These are phyloP conservation scores for Physcomitrellopsis africana DNA, from an alignment of 225 moss, liverwort and hornwort genomes.

Conservation along the genomic window DNA sequence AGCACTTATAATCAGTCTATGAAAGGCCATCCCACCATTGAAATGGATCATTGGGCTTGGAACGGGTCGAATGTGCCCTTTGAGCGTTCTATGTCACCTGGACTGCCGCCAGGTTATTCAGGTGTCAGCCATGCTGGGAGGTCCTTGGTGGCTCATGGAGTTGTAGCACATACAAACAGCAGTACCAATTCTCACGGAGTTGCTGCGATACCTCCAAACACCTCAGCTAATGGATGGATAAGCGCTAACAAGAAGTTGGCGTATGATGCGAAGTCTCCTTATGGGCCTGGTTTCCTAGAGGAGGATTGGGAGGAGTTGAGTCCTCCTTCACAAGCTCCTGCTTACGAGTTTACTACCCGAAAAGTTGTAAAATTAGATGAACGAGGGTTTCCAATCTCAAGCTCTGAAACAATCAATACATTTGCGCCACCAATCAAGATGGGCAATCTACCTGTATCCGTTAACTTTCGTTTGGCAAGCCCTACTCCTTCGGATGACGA, in stretches of 20 bases:
- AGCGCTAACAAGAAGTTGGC: slow-evolving; percentile 43
- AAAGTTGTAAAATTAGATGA: slow-evolving; percentile 59
- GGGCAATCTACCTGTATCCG: slow-evolving; percentile 47
- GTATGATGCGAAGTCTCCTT: slow-evolving; percentile 50
- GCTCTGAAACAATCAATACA: slow-evolving; percentile 53
- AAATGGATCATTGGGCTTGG: slow-evolving; percentile 66
- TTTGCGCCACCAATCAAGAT: slow-evolving; percentile 33
- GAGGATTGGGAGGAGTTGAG: slow-evolving; percentile 94
- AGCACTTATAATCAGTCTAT: slow-evolving; percentile 50
- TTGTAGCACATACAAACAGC: slow-evolving; percentile 36
- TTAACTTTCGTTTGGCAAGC: slow-evolving; percentile 80
- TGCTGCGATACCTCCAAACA: slow-evolving; percentile 33
- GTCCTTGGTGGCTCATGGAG: slow-evolving; percentile 32
- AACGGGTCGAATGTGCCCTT: slow-evolving; percentile 47
- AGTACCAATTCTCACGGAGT: slow-evolving; percentile 32
- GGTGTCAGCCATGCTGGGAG: slow-evolving; percentile 49
- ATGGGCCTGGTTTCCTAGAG: slow-evolving; percentile 60
- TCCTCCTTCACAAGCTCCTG: slow-evolving; percentile 63
- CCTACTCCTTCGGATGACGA: slow-evolving; percentile 77
- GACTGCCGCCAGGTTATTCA: slow-evolving; percentile 67
- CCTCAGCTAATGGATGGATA: slow-evolving; percentile 46
- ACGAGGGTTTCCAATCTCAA: slow-evolving; percentile 56
- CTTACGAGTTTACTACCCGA: slow-evolving; percentile 52
- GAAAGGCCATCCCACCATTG: slow-evolving; percentile 46
- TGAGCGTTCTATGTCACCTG: slow-evolving; percentile 69